Conservation (phyloP, 257 asterid genomes). For the Eucommia ulmoides region DNA sequence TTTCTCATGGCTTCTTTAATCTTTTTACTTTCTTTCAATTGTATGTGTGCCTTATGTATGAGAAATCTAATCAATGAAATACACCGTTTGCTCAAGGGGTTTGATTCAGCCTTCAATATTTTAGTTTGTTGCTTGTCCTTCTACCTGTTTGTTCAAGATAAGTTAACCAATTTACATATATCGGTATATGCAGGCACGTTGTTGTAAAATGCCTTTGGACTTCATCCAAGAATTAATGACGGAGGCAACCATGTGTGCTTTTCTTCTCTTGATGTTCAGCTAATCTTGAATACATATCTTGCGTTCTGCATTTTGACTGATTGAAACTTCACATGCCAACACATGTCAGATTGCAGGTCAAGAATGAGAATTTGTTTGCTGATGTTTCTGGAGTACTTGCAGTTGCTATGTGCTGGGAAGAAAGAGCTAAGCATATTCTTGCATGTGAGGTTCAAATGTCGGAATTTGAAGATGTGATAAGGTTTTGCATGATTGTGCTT, state of each 20-base stretch:
- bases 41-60: background rate
- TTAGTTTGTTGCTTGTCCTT: background rate
- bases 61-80: background rate
- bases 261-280: too few relatives aligned
- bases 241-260: constrained; percentile 59
- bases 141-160: background rate
- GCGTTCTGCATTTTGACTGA: constrained; percentile 6
- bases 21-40: background rate
- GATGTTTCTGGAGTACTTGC: constrained; percentile 38
- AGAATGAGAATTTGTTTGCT: constrained; percentile 58
- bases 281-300: constrained; percentile 9
- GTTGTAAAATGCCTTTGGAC: constrained; percentile 45
- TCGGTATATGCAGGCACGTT: constrained; percentile 56
- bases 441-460: constrained; percentile 39
- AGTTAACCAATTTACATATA: too few relatives aligned
- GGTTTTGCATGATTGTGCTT: constrained; percentile 28
- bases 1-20: background rate
- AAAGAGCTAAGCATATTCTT: constrained; percentile 48
- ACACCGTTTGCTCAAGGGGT: background rate
- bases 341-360: constrained; percentile 67
- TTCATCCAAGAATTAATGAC: constrained; percentile 40
- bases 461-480: constrained; percentile 60
- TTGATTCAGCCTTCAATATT: background rate
- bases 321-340: constrained; percentile 20
- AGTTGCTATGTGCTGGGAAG: constrained; percentile 53